Evolutionary conservation across 176 grass and related monocot species (phyloP).

Genomic region (Puya raimondii): DNA sequence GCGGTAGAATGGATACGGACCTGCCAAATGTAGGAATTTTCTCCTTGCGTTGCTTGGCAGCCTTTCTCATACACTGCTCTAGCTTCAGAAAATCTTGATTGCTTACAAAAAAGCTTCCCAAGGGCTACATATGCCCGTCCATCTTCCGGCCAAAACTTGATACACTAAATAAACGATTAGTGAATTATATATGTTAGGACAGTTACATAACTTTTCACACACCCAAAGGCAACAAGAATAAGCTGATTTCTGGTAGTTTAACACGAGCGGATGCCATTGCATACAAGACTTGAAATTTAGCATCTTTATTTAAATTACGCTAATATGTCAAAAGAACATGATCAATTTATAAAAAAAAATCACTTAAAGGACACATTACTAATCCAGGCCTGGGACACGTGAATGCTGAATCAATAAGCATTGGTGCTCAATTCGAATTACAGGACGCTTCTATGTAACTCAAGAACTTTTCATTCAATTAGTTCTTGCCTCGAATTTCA

Average conservation of each 20-base stretch:
- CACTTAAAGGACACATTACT: no score
- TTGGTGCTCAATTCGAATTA: no score
- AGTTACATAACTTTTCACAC: neutral
- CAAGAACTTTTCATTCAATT: no score
- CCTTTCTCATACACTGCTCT: conserved; percentile 87
- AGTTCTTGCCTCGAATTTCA: no score
- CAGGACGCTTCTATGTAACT: no score
- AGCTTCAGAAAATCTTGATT: conserved; percentile 73
- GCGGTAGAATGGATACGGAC: conserved; percentile 25
- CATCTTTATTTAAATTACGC: no score
- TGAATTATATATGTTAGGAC: neutral
- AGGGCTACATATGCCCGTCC: conserved; percentile 76
- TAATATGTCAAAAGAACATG: no score
- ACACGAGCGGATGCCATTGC: neutral
- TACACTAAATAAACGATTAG: conserved; percentile 44
- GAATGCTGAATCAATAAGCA: no score
- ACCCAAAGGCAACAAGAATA: neutral
- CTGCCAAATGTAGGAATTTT: conserved; percentile 99
- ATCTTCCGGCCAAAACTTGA: conserved; percentile 92
- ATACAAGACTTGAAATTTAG: neutral
- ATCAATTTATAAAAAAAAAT: no score
- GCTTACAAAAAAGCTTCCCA: conserved; percentile 78
- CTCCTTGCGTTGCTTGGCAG: conserved; percentile 88
- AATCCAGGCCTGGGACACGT: no score
- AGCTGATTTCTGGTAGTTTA: neutral